Evolutionary conservation across 768 basidiomycete species (phyloP).

Genomic region (Tremella yokohamensis): DNA sequence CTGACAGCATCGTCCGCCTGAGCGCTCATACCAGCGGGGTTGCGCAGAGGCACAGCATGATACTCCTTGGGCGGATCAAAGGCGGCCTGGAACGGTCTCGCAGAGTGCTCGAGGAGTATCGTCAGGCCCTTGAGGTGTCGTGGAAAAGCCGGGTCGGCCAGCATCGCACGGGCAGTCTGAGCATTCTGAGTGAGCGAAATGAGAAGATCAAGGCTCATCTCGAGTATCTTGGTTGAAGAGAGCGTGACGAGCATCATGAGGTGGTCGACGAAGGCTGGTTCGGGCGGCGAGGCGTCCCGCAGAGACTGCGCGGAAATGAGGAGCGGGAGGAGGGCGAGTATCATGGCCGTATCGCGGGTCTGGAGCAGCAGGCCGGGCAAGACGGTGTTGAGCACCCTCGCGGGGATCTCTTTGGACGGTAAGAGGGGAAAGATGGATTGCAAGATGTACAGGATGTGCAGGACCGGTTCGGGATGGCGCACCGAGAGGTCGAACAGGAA

Average conservation of each 20-base stretch:
- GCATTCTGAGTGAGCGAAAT: constrained; percentile 66
- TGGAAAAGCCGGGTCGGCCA: constrained; percentile 28
- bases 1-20: constrained; percentile 23
- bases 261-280: constrained; percentile 27
- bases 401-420: constrained; percentile 1
- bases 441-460: constrained; percentile 50
- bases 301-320: constrained; percentile 32
- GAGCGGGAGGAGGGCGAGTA: constrained; percentile 38
- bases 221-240: constrained; percentile 55
- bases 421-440: constrained; percentile 37
- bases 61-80: constrained; percentile 12
- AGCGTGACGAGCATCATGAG: constrained; percentile 38
- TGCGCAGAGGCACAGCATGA: constrained; percentile 14
- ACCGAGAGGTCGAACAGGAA: constrained; percentile 34
- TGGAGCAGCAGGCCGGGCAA: constrained; percentile 36
- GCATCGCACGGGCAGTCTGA: constrained; percentile 61
- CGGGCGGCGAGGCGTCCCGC: constrained; percentile 20
- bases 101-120: constrained; percentile 24
- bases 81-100: background rate
- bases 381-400: constrained; percentile 11
- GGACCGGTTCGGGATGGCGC: constrained; percentile 44
- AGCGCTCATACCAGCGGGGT: constrained; percentile 26
- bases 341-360: constrained; percentile 38
- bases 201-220: constrained; percentile 65
- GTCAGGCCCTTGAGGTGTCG: constrained; percentile 28